Base-by-base conservation (phyloP, 176 grass and related monocot genomes). In the Juncus effusus region DNA sequence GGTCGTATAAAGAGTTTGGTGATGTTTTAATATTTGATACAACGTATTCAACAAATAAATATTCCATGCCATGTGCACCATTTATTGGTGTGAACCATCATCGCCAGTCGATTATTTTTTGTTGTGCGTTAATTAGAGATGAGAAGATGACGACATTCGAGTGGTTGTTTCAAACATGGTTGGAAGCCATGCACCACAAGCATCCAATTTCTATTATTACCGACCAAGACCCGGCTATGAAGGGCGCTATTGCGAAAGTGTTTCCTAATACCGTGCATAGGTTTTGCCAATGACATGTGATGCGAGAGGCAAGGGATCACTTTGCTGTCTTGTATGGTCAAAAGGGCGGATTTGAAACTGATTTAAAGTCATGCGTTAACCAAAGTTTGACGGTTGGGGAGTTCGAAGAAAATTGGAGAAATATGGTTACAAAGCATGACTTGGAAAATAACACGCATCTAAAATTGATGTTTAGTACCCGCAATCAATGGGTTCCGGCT, bases 1-100 rank as follows among this genome's bases (percentile, higher is more conserved):
- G 28, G 7, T 14, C 61, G n/a, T 64, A 64, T n/a, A 4, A 42
- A 64, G 7, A 64, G n/a, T 64, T 64, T 13, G 39, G 61, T 6
- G 37, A 64, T 64, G 61, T 64, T 38, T 13, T 64, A 2, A 64
- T 36, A 11, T 64, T 64, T 64, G 61, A 64, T 64, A 64, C 61
- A 39, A 64, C 61, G 12, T 64, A 64, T 42, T 7, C 13, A 2
- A 14, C 28, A 4, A 42, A 42, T 42, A 64, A 64, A 64, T 64
- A 58, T 58, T 15, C 14, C 7, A 58, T 58, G 54, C 11, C 61
- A 1, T 28, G 19, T 28, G 19, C 19, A 28, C 19, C 19, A 28
- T 28, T 28, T 28, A 28, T 28, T 28, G 38, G 16, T 10, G 38
- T 35, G 6, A 64, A 64, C n/a, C 16, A 40, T 64, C 60, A 64